Conservation (phyloP, 2,329 filamentous ascomycete genomes). For the Calonectria montana region DNA sequence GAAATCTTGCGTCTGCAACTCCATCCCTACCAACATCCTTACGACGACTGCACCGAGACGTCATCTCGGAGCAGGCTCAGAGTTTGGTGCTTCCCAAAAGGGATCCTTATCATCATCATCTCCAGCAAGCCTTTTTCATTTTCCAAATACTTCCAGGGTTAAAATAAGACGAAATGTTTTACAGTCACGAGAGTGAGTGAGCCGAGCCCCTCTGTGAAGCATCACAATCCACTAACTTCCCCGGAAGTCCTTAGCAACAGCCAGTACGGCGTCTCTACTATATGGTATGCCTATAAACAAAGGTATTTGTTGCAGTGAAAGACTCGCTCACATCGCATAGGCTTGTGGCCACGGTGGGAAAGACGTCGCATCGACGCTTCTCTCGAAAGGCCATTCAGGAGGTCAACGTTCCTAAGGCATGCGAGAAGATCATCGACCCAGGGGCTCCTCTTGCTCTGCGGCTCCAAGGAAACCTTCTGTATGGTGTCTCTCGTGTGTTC, state of each 20-base stretch:
- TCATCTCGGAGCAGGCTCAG: neutral
- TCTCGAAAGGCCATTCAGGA: conserved; percentile 88
- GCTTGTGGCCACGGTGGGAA: conserved; percentile 91
- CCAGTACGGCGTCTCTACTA: conserved; percentile 92
- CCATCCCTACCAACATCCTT: conserved; percentile 22
- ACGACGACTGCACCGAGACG: neutral
- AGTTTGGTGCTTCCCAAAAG: neutral
- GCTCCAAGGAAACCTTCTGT: conserved; percentile 89
- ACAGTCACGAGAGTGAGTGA: conserved; percentile 88
- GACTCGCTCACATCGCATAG: conserved; percentile 57
- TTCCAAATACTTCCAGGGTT: neutral
- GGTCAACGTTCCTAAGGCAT: conserved; percentile 88
- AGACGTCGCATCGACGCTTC: conserved; percentile 77
- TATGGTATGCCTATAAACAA: conserved; percentile 74
- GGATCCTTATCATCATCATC: neutral
- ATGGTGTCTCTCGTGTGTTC: conserved; percentile 87
- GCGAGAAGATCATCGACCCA: conserved; percentile 84
- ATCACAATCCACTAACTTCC: conserved; percentile 37
- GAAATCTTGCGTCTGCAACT: conserved; percentile 16
- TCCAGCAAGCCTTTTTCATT: neutral
- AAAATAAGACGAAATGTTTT: conserved; percentile 76
- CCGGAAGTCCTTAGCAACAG: conserved; percentile 80
- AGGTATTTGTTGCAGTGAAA: fast-evolving
- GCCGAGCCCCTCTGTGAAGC: neutral
- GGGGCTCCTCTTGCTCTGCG: conserved; percentile 90